Evolutionary conservation across 805 yeast genomes (phyloP).

Genomic region (Lachancea lanzarotensis): DNA sequence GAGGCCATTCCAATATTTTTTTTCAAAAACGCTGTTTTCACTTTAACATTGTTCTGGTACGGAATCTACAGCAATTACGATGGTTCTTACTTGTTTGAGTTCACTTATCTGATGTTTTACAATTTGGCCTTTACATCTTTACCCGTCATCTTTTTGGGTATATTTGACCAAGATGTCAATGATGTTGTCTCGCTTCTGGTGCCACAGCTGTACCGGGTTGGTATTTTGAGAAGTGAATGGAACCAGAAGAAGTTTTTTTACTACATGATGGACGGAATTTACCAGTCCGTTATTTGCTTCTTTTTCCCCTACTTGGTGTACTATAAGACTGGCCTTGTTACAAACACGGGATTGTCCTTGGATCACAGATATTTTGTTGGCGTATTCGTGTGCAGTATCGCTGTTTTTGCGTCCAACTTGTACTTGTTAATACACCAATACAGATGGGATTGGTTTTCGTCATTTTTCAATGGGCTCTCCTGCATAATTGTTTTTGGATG

Average conservation of each 20-base stretch:
- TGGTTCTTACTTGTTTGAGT: conserved; percentile 74
- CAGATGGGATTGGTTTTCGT: conserved; percentile 77
- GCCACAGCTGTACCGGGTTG: conserved; percentile 69
- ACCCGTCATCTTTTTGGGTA: conserved; percentile 71
- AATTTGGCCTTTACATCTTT: conserved; percentile 77
- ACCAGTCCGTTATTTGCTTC: conserved; percentile 66
- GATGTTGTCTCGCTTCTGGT: conserved; percentile 62
- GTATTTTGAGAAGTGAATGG: conserved; percentile 70
- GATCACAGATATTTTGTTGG: conserved; percentile 76
- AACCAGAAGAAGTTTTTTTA: conserved; percentile 57
- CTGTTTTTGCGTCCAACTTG: conserved; percentile 60
- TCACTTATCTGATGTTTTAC: conserved; percentile 72
- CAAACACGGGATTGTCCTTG: conserved; percentile 48
- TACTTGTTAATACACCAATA: conserved; percentile 62
- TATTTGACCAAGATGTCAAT: conserved; percentile 74
- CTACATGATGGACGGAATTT: conserved; percentile 73
- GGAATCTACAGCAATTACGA: conserved; percentile 70
- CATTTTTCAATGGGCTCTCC: conserved; percentile 50
- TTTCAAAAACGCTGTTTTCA: conserved; percentile 70
- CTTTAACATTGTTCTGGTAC: conserved; percentile 72
- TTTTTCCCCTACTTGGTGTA: conserved; percentile 64
- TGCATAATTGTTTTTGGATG: conserved; percentile 58
- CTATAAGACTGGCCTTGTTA: conserved; percentile 38
- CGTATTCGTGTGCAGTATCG: conserved; percentile 55
- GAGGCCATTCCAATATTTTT: conserved; percentile 83